Evolutionary conservation across 1,284 basidiomycete species (phyloP), one percentile per base, ranked within the genome.

Genomic region (Xanthoconium separans): DNA sequence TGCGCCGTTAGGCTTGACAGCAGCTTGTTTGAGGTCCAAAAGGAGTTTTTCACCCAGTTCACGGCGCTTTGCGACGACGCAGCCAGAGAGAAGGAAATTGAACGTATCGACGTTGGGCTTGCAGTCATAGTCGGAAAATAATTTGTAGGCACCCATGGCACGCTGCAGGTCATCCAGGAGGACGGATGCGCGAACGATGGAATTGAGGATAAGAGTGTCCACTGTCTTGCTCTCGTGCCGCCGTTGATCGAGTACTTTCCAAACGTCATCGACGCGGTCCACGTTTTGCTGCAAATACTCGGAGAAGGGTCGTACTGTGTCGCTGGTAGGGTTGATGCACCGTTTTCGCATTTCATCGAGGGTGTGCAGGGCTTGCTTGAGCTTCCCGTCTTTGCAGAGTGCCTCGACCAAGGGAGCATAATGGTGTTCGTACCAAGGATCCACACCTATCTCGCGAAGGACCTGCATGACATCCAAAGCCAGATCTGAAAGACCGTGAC

Each of bases 121-220:
- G 57, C 86, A 72, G 20, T 71, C 75, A 53, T 91, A 81, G 29
- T 84, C 79, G 0, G 71, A 44, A 36, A 83, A 77, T 15, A 80
- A 80, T 59, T 85, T 83, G 77, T 91, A 93, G 9, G 85, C 83
- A 7, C 88, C 88, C 46, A 94, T 72, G 0, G 88, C 89, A 29
- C 90, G 86, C 58, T 88, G 85, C 9, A 94, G 70, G 68, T 93
- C 91, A 12, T 77, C 76, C 2, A 85, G 71, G n/a, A 69, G 62
- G 37, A 84, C 73, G 0, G 83, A 79, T 0, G 89, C 91, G 55
- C 78, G 75, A 52, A 94, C 74, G 54, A 93, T 66, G 30, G 81
- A 76, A 63, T 91, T 90, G 55, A 91, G 69, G 10, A 82, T 79
- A 33, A 77, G 71, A 13, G 83, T 64, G 61, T 89, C 83, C 46